phyloP scores from a whole-genome alignment of 2,329 filamentous ascomycete species.

The Paracamarosporium sp. region DNA sequence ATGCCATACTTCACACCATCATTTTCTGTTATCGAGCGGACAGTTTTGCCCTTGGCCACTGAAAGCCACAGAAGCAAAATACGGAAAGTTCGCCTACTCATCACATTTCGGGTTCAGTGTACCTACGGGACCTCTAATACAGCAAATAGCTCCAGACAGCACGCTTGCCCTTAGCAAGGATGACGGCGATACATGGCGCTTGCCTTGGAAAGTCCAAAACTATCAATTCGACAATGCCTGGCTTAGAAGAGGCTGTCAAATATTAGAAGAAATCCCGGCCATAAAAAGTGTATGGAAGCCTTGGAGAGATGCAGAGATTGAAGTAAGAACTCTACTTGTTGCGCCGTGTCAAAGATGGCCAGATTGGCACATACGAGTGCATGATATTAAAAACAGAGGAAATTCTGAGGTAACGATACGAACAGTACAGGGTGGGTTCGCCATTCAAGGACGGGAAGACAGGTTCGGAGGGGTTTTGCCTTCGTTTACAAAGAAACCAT shows the following conservation, averaged over 20 bases:
- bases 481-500: background rate
- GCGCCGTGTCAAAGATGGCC: slow-evolving; percentile 33
- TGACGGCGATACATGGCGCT: slow-evolving; percentile 47
- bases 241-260: slow-evolving; percentile 2
- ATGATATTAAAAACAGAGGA: slow-evolving; percentile 22
- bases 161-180: slow-evolving; percentile 49
- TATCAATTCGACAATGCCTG: slow-evolving; percentile 11
- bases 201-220: slow-evolving; percentile 41
- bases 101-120: slow-evolving; percentile 48
- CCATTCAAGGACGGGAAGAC: slow-evolving; percentile 34
- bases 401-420: background rate
- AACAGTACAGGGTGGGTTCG: slow-evolving; percentile 35
- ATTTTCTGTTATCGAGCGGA: slow-evolving; percentile 39
- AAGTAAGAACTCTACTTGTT: slow-evolving; percentile 29
- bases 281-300: slow-evolving; percentile 35
- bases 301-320: slow-evolving; percentile 35
- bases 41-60: slow-evolving; percentile 46
- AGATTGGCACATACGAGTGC: slow-evolving; percentile 37
- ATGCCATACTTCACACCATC: slow-evolving; percentile 46
- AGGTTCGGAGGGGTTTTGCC: slow-evolving; percentile 27
- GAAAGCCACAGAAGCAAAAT: slow-evolving; percentile 45
- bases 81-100: slow-evolving; percentile 44
- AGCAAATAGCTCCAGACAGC: slow-evolving; percentile 51
- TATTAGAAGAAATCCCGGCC: slow-evolving; percentile 15
- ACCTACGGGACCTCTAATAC: slow-evolving; percentile 46